A percentile compares a stretch with the other conserved stretches of the same genome.
Evolutionary conservation across 1,284 basidiomycete genomes (phyloP).

Genomic region (Ustilago loliicola): DNA sequence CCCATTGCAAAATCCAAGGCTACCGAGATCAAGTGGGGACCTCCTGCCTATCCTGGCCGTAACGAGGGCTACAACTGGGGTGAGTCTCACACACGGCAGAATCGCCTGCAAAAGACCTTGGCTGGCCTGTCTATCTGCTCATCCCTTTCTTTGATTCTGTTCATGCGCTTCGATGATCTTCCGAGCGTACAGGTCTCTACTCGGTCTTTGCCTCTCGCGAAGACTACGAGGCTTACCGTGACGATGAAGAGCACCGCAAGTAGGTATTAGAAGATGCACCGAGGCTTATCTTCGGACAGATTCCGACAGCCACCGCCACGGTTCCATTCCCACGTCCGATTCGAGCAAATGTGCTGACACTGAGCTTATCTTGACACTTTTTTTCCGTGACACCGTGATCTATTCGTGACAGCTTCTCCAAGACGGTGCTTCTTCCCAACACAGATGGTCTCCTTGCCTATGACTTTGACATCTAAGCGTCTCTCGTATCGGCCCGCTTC

Average conservation of each 20-base stretch:
- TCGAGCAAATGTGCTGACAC: conserved; percentile 10
- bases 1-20: conserved; percentile 53
- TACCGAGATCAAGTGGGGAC: conserved; percentile 59
- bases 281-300: not conserved
- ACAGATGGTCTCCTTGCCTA: conserved; percentile 61
- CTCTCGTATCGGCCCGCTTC: not conserved
- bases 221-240: conserved; percentile 60
- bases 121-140: conserved; percentile 4
- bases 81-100: conserved; percentile 20
- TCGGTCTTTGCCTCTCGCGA: conserved; percentile 52
- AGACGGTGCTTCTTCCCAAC: conserved; percentile 60
- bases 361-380: conserved; percentile 2
- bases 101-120: not conserved
- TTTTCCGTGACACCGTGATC: not conserved
- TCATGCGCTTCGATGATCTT: conserved; percentile 7
- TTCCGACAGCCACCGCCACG: conserved; percentile 13
- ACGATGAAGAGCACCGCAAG: conserved; percentile 66
- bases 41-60: conserved; percentile 56
- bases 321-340: not conserved
- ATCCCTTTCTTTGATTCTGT: not conserved
- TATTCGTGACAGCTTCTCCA: conserved; percentile 51
- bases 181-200: conserved; percentile 50
- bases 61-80: conserved; percentile 64
- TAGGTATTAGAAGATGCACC: too few species aligned
- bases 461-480: conserved; percentile 57